Percentiles rank a stretch among this genome's conserved stretches.
Evolutionary conservation across 78 protist genomes (phyloP).

Genomic region (Dictyostelium citrinum): DNA sequence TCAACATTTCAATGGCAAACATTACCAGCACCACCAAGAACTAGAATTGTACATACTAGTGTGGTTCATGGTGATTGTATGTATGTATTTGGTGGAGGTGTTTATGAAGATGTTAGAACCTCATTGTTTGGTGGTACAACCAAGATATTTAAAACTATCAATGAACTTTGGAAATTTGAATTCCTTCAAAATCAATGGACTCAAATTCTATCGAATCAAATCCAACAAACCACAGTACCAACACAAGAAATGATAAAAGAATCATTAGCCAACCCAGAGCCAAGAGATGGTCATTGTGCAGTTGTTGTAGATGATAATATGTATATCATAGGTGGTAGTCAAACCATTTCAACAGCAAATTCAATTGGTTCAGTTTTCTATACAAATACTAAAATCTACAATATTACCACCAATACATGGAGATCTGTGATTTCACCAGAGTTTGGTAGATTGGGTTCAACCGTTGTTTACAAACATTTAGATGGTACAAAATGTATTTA

Average conservation of each 20-base stretch:
- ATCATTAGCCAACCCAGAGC: background rate
- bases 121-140: background rate
- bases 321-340: constrained; percentile 60
- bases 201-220: background rate
- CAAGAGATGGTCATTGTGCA: constrained; percentile 60
- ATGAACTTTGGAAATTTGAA: constrained; percentile 19
- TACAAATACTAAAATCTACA: background rate
- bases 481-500: constrained; percentile 23
- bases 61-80: constrained; percentile 6
- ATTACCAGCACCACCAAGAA: constrained; percentile 8
- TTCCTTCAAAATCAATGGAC: background rate
- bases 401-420: constrained; percentile 19
- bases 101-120: constrained; percentile 40
- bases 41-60: constrained; percentile 34
- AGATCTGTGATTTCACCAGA: background rate
- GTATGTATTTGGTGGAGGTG: constrained; percentile 68
- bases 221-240: background rate
- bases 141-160: constrained; percentile 21
- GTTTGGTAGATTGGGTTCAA: constrained; percentile 51
- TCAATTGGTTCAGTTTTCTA: constrained; percentile 17
- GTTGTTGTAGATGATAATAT: constrained; percentile 38
- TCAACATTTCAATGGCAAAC: constrained; percentile 17
- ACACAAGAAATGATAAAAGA: background rate
- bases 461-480: background rate
- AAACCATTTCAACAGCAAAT: background rate